These are phyloP conservation scores for Hanseniaspora valbyensis DNA, from an alignment of 805 yeast species.

Conservation along the genomic window DNA sequence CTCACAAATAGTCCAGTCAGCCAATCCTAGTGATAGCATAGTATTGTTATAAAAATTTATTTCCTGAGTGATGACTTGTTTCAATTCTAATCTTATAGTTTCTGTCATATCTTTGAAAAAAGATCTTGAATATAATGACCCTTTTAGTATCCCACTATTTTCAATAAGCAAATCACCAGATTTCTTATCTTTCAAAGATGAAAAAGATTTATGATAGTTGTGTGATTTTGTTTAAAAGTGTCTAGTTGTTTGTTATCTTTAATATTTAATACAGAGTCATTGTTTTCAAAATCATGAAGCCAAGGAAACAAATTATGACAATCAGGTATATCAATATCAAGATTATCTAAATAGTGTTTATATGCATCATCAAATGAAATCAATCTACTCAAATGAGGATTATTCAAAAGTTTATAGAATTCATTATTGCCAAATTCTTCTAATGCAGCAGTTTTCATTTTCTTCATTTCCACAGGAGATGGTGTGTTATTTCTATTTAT, in stretches of 20 bases:
- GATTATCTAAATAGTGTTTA: neutral
- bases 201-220: conserved; percentile 4
- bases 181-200: neutral
- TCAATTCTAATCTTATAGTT: neutral
- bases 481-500: conserved; percentile 9
- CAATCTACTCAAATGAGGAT: neutral
- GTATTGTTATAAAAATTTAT: conserved; percentile 3
- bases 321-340: conserved; percentile 40
- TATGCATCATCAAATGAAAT: conserved; percentile 10
- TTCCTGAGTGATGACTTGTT: neutral
- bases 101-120: neutral
- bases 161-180: conserved; percentile 2
- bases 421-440: neutral
- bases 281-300: conserved; percentile 47
- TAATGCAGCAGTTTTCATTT: conserved; percentile 3
- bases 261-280: neutral
- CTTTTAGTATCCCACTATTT: conserved; percentile 13
- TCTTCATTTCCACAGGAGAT: conserved; percentile 2
- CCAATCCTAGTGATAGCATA: neutral
- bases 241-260: neutral
- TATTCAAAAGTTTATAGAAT: neutral
- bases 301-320: conserved; percentile 73
- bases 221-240: conserved; percentile 3
- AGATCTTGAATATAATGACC: neutral
- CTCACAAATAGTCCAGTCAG: neutral